phyloP scores from a whole-genome alignment of 495 filamentous ascomycete species.

The Glutinoglossum americanum region DNA sequence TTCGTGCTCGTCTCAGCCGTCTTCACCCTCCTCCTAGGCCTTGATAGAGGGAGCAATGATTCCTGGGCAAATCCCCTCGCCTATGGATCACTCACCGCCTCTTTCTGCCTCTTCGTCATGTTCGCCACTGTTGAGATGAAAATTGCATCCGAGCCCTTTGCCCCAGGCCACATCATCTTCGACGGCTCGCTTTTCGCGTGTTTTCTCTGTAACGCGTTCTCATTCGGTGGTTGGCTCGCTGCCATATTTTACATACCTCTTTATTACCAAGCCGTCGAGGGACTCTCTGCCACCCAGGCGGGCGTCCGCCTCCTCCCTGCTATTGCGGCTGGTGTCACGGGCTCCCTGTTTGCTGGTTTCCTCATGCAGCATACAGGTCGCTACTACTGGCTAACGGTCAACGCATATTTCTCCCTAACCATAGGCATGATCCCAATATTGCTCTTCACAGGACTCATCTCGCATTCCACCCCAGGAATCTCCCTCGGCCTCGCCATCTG shows the following conservation, averaged over 20 bases:
- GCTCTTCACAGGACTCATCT: constrained; percentile 33
- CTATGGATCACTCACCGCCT: constrained; percentile 32
- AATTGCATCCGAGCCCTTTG: constrained; percentile 57
- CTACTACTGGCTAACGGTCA: constrained; percentile 55
- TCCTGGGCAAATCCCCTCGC: constrained; percentile 41
- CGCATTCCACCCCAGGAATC: constrained; percentile 24
- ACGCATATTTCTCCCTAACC: constrained; percentile 28
- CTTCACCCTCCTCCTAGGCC: constrained; percentile 46
- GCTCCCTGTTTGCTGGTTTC: constrained; percentile 45
- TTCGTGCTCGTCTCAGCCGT: constrained; percentile 48
- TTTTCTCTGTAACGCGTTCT: constrained; percentile 60
- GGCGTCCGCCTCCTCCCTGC: constrained; percentile 47
- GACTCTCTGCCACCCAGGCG: constrained; percentile 38
- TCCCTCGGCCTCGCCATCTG: constrained; percentile 32
- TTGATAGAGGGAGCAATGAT: constrained; percentile 61
- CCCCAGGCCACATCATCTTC: constrained; percentile 61
- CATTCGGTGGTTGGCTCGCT: constrained; percentile 41
- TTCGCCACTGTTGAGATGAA: constrained; percentile 53
- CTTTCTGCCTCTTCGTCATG: constrained; percentile 36
- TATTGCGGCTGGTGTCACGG: constrained; percentile 39
- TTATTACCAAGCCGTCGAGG: constrained; percentile 56
- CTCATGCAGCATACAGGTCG: constrained; percentile 57
- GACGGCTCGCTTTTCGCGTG: constrained; percentile 42
- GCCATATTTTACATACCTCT: constrained; percentile 57
- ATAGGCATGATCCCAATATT: constrained; percentile 32